Evolutionary conservation across 1,139 yeast species (phyloP).

Genomic region (Taphrina populina): DNA sequence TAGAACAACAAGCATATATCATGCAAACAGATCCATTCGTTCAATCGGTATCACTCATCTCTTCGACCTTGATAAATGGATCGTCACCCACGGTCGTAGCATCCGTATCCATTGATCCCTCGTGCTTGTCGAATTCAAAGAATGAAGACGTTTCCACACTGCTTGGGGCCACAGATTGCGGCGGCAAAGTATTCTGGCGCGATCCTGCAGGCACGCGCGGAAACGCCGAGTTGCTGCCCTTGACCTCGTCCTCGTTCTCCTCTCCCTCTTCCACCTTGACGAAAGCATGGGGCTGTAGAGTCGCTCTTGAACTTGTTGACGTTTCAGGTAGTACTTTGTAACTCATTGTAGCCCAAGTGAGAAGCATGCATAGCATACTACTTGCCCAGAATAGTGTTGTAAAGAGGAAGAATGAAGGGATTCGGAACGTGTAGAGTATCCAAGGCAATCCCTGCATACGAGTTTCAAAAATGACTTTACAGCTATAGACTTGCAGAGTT

Average conservation of each 20-base stretch:
- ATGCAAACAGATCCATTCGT: neutral
- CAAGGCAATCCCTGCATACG: slow-evolving; percentile 24
- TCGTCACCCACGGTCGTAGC: slow-evolving; percentile 16
- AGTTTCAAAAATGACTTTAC: slow-evolving; percentile 8
- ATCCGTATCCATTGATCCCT: slow-evolving; percentile 13
- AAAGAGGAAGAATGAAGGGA: slow-evolving; percentile 29
- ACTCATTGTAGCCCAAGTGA: slow-evolving; percentile 15
- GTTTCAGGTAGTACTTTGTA: too few species aligned
- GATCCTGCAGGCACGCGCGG: slow-evolving; percentile 10
- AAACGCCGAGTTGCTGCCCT: neutral
- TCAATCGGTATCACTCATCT: slow-evolving; percentile 3
- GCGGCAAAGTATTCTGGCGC: neutral
- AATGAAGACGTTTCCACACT: slow-evolving; percentile 11
- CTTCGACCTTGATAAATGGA: slow-evolving; percentile 15
- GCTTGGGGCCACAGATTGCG: neutral
- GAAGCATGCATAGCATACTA: slow-evolving; percentile 4
- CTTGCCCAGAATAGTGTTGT: slow-evolving; percentile 23
- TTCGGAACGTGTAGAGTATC: slow-evolving; percentile 9
- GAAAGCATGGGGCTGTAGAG: too few species aligned
- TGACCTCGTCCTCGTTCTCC: too few species aligned
- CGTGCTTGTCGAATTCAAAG: slow-evolving; percentile 11
- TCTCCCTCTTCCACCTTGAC: too few species aligned
- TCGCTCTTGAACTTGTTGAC: too few species aligned
- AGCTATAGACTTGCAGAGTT: slow-evolving; percentile 3
- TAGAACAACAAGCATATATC: neutral